Base-by-base conservation (phyloP, 306 rosid genomes). In the Prunus campanulata region DNA sequence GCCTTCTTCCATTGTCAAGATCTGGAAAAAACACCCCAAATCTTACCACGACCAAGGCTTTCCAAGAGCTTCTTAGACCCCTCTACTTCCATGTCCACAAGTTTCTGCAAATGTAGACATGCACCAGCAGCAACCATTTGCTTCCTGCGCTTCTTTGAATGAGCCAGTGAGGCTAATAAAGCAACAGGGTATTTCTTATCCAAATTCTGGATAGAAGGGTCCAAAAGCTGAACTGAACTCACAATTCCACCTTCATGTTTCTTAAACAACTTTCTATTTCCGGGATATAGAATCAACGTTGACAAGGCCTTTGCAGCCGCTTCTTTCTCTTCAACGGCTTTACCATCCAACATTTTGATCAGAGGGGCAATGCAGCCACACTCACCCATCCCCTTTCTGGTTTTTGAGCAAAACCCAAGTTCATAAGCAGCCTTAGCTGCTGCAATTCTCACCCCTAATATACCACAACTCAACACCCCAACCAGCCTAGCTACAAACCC, bases 11-110 rank as follows among this genome's bases (percentile, higher is more conserved):
- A 56, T 61, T 57, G 78, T 77, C 90, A 88, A 85, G 92, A 83
- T 87, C 97, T 86, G 49, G 90, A 77, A 81, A 95, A 95, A 71
- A 95, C 93, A 49, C 97, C 97, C 97, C 96, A 95, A 8, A 92
- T 89, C 85, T 90, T 92, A 70, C 97, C 90, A 59, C 91, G 96
- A 39, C 97, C 88, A 54, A 92, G 99, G 78, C 90, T 81, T 66
- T 88, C 97, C 83, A 87, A 72, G 56, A 92, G 88, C 81, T 90
- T 92, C 91, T 91, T 93, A 35, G 99, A 85, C 4, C 99, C 99
- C 18, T 81, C 91, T 11, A 92, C 86, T 66, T 92, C 91, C 88
- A 79, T 68, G 77, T 85, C 97, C 42, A 87, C 93, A 27, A 88
- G 93, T 80, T 91, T 95, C 76, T 89, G 93, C 67, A 81, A 83